Evolutionary conservation across 177 flowering plant genomes (phyloP), one percentile per base, ranked within the genome.

Genomic region (Vitis hybrid): DNA sequence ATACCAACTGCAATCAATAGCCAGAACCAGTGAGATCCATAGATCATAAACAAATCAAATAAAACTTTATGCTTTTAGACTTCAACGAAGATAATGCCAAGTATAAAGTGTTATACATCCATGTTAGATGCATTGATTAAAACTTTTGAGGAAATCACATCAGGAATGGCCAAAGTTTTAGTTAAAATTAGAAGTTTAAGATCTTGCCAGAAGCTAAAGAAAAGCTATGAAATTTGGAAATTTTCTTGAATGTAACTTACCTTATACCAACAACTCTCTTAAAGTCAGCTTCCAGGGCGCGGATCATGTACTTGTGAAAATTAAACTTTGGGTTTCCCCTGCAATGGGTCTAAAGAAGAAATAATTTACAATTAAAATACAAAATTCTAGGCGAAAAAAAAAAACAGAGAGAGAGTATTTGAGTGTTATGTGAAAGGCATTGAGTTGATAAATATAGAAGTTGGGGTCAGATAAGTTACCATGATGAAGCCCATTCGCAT

Each of bases 261-360:
- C 88, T 85, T 66, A 85, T 83, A 57, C 88, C 88, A 67, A 85
- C 84, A 52, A 85, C 85, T 77, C 77, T 83, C 79, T 77, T 85
- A 58, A 85, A 85, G 70, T 85, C 88, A 54, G 85, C 83, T 78
- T 85, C 86, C 64, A 85, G 81, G 58, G 82, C 83, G 53, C 86
- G 85, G 1, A 83, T 70, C 86, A 83, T 83, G 74, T 85, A 85
- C 73, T 83, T 80, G 74, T 85, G 82, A 77, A 85, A 85, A 73
- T 85, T 61, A 18, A 83, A 83, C 63, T 83, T 80, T 3, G 85
- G 85, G 76, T 82, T 85, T 58, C 80, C 74, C 79, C 73, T 83
- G 79, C 88, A 85, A 68, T 85, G 86, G 51, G 77, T 81, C 88
- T 85, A 41, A 41, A 18, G 14, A 2, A 71, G 62, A 63, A 71